Evolutionary conservation across 257 asterid genomes (phyloP), one percentile per base, ranked within the genome.

Genomic region (Verbena officinalis): DNA sequence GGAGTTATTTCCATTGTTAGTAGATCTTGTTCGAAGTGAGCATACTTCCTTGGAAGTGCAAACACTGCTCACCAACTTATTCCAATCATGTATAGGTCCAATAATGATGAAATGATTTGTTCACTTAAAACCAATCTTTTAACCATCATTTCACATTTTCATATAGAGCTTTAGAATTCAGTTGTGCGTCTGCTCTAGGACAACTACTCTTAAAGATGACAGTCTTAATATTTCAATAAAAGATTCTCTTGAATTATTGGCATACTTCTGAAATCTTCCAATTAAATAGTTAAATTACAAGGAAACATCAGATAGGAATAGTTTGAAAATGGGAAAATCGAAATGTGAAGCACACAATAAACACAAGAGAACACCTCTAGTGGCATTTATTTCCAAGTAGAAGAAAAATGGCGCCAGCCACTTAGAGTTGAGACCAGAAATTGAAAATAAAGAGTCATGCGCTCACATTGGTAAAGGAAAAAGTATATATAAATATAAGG

Each of bases 21-120:
- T 85, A 59, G 91, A 86, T 78, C 95, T 91, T 58, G 91, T 91
- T 52, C 87, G 96, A 68, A 88, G 98, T 57, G 98, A 91, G 84
- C 98, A 91, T 63, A 81, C 87, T 67, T 86, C 98, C 43, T 65
- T 68, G 54, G 98, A 91, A 71, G 89, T 91, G 72, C 98, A 91
- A 82, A 80, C 72, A 42, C 81, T 79, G 22, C 81, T 91, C 7
- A 80, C 95, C 84, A 74, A 67, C 79, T 76, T 91, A 56, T 88
- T 91, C 73, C 81, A 73, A 42, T 81, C 86, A 12, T 76, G 86
- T 79, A 84, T 91, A 62, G 96, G 95, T 64, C 94, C 96, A 49
- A 60, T 88, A 69, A 33, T 91, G 54, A 73, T 85, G 76, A 77
- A 75, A 34, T 64, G 54, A 77, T 9, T 30, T 51, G 23, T 57